Evolutionary conservation across 768 basidiomycete genomes (phyloP).

Genomic region (Tylopilus rubrobrunneus): DNA sequence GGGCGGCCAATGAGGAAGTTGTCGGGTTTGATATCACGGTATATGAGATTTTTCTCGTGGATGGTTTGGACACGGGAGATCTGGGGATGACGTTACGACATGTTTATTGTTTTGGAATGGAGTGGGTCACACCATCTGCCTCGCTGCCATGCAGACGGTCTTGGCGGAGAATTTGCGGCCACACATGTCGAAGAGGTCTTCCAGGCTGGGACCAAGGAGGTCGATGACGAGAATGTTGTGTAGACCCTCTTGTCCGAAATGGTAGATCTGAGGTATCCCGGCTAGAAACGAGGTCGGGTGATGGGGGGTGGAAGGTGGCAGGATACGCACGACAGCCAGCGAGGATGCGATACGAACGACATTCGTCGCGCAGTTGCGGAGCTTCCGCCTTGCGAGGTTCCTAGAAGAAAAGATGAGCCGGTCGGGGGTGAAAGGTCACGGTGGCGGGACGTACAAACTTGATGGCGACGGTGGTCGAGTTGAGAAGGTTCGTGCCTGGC

Average conservation of each 20-base stretch:
- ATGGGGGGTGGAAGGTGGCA: conserved; percentile 2
- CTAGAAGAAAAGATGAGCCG: conserved; percentile 37
- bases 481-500: conserved; percentile 92
- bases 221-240: conserved; percentile 99
- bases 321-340: conserved; percentile 78
- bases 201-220: conserved; percentile 91
- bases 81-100: conserved; percentile 38
- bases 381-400: conserved; percentile 94
- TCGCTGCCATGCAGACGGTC: conserved; percentile 98
- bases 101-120: background rate
- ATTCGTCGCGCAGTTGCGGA: conserved; percentile 96
- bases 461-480: conserved; percentile 98
- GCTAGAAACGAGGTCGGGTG: conserved; percentile 44
- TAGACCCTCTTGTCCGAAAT: conserved; percentile 97
- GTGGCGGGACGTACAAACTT: conserved; percentile 81
- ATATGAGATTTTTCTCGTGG: conserved; percentile 99
- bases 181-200: conserved; percentile 99
- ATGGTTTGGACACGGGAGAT: conserved; percentile 95
- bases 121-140: conserved; percentile 76
- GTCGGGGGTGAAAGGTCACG: background rate
- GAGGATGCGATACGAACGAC: conserved; percentile 91
- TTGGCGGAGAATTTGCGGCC: conserved; percentile 96
- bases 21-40: conserved; percentile 99
- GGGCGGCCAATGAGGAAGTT: conserved; percentile 97
- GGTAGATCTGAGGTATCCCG: conserved; percentile 98